Percentiles rank a stretch among this genome's conserved stretches.
These are phyloP conservation scores for Talaromyces verruculosus DNA, from an alignment of 2,329 filamentous ascomycete species.

Conservation along the genomic window DNA sequence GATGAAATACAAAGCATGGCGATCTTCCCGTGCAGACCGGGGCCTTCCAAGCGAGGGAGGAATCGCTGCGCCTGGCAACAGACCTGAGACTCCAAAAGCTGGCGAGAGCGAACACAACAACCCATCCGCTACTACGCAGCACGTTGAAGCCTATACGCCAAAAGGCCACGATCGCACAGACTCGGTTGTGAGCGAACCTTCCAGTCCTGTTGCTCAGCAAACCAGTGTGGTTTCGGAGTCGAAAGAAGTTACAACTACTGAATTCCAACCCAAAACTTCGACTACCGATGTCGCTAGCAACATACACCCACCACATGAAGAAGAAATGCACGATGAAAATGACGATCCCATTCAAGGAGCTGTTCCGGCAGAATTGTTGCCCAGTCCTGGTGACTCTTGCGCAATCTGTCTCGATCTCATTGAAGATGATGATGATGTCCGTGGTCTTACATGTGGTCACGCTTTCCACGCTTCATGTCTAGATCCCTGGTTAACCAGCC, in stretches of 20 bases:
- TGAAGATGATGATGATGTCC: slow-evolving; percentile 93
- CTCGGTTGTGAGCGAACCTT: slow-evolving; percentile 23
- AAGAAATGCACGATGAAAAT: slow-evolving; percentile 42
- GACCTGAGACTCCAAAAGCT: slow-evolving; percentile 70
- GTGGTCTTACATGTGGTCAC: slow-evolving; percentile 92
- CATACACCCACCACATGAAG: slow-evolving; percentile 1
- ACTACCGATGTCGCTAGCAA: slow-evolving; percentile 12
- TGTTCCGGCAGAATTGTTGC: slow-evolving; percentile 75
- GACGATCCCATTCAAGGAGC: slow-evolving; percentile 77
- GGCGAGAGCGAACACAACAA: slow-evolving; percentile 49
- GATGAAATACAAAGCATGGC: slow-evolving; percentile 95
- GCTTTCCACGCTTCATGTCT: slow-evolving; percentile 95
- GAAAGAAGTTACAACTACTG: slow-evolving; percentile 4
- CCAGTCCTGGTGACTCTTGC: slow-evolving; percentile 84
- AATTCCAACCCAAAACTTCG: slow-evolving; percentile 2
- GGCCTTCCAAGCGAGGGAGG: slow-evolving; percentile 82
- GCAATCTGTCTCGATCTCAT: slow-evolving; percentile 94
- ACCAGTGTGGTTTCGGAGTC: slow-evolving; percentile 21
- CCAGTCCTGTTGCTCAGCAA: slow-evolving; percentile 23
- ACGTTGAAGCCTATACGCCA: slow-evolving; percentile 26
- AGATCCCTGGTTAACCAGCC: slow-evolving; percentile 92
- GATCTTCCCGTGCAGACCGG: slow-evolving; percentile 75
- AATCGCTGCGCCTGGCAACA: slow-evolving; percentile 69
- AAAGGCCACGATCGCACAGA: slow-evolving; percentile 25
- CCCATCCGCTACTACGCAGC: slow-evolving; percentile 23